Evolutionary conservation across 2,329 filamentous ascomycete genomes (phyloP).

Genomic region (Acephala macrosclerotiorum): DNA sequence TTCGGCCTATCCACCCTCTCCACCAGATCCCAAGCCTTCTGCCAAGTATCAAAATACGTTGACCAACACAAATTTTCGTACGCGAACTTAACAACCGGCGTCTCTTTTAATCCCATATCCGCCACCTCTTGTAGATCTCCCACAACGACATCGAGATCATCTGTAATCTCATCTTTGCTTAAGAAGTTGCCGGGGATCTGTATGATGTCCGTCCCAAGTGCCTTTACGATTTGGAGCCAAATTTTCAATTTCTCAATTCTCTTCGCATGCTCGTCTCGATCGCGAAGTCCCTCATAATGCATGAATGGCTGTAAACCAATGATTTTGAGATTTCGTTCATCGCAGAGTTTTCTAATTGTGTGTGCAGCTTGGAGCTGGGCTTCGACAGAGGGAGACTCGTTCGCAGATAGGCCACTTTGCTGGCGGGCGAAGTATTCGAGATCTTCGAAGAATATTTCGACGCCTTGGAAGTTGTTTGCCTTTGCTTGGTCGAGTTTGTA

Average conservation of each 20-base stretch:
- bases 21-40: constrained; percentile 73
- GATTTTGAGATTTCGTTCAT: constrained; percentile 62
- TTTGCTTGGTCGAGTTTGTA: constrained; percentile 74
- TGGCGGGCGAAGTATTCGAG: constrained; percentile 64
- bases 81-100: constrained; percentile 66
- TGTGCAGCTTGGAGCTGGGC: constrained; percentile 59
- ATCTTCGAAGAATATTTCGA: constrained; percentile 82
- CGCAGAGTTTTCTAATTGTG: constrained; percentile 63
- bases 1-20: constrained; percentile 69
- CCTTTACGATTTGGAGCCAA: constrained; percentile 72
- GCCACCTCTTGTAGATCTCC: constrained; percentile 69
- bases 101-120: constrained; percentile 67
- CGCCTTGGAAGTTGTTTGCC: constrained; percentile 68
- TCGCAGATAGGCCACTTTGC: constrained; percentile 49
- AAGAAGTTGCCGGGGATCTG: constrained; percentile 78
- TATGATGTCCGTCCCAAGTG: constrained; percentile 72
- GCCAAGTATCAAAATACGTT: constrained; percentile 76
- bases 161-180: constrained; percentile 47
- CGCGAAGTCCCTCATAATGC: constrained; percentile 76
- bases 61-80: constrained; percentile 80
- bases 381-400: constrained; percentile 49
- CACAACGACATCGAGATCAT: constrained; percentile 62
- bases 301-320: constrained; percentile 79
- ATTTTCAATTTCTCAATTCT: constrained; percentile 69
- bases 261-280: constrained; percentile 63